Evolutionary conservation across 768 basidiomycete genomes (phyloP).

Genomic region (Boletus reticulatus): DNA sequence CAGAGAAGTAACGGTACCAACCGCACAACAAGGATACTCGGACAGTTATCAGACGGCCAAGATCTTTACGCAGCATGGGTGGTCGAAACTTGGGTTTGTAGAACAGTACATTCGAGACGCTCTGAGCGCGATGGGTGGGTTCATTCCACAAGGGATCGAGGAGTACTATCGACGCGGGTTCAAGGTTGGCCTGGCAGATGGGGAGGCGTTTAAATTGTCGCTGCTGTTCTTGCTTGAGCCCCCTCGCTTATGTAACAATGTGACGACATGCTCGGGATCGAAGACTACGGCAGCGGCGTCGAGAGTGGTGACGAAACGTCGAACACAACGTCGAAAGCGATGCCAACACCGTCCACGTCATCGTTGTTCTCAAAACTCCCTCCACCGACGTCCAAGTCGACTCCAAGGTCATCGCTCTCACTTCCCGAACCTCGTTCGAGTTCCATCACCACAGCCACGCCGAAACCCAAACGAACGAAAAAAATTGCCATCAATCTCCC

Average conservation of each 20-base stretch:
- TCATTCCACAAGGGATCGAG: conserved; percentile 5
- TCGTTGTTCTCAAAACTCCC: conserved; percentile 21
- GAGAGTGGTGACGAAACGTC: conserved; percentile 51
- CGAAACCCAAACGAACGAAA: conserved; percentile 43
- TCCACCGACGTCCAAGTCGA: conserved; percentile 28
- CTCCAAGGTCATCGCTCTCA: conserved; percentile 29
- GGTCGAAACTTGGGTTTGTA: conserved; percentile 56
- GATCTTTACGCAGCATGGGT: conserved; percentile 48
- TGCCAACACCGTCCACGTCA: conserved; percentile 6
- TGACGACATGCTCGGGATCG: conserved; percentile 35
- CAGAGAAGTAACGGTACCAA: background rate
- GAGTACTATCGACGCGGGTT: conserved; percentile 13
- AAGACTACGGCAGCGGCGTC: conserved; percentile 73
- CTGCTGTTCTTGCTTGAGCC: conserved; percentile 6
- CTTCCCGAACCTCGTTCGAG: conserved; percentile 24
- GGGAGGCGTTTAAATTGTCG: conserved; percentile 12
- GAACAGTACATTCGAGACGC: conserved; percentile 60
- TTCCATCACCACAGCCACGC: background rate
- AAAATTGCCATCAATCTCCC: conserved; percentile 41
- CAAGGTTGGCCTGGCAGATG: conserved; percentile 14
- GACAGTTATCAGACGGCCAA: conserved; percentile 59
- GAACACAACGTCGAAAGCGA: background rate
- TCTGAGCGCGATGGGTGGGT: conserved; percentile 18
- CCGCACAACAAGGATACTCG: conserved; percentile 43
- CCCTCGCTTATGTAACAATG: too few relatives aligned